Evolutionary conservation across 257 asterid genomes (phyloP).

Genomic region (Salvia hispanica): DNA sequence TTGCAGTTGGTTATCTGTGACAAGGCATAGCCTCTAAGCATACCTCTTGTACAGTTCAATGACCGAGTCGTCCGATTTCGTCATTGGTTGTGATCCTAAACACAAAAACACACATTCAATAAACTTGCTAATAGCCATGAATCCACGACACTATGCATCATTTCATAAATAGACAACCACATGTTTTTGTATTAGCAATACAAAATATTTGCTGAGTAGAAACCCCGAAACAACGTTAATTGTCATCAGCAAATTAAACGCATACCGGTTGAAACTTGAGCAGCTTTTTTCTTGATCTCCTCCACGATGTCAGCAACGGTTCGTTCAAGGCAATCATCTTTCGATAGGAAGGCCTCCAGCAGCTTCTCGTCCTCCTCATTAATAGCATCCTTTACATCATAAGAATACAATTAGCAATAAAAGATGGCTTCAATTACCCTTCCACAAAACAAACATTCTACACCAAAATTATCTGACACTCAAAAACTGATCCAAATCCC

Average conservation of each 20-base stretch:
- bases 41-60: conserved; percentile 90
- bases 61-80: conserved; percentile 74
- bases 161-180: background rate
- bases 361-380: conserved; percentile 75
- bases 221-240: background rate
- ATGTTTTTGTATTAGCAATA: background rate
- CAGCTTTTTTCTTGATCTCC: conserved; percentile 71
- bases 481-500: conserved; percentile 26
- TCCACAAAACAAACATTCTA: background rate
- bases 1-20: conserved; percentile 3
- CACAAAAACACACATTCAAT: conserved; percentile 20
- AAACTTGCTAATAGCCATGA: background rate
- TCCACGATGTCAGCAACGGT: conserved; percentile 80
- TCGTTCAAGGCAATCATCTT: conserved; percentile 60
- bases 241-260: conserved; percentile 4
- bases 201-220: background rate
- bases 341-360: conserved; percentile 69
- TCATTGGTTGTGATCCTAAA: conserved; percentile 61
- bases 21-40: conserved; percentile 16
- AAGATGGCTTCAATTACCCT: conserved; percentile 1
- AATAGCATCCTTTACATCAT: conserved; percentile 53
- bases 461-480: conserved; percentile 17
- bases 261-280: conserved; percentile 79
- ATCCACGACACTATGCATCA: background rate
- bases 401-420: background rate